These are phyloP conservation scores for Rubia occidens DNA, from an alignment of 305 asterid species.

Conservation along the genomic window DNA sequence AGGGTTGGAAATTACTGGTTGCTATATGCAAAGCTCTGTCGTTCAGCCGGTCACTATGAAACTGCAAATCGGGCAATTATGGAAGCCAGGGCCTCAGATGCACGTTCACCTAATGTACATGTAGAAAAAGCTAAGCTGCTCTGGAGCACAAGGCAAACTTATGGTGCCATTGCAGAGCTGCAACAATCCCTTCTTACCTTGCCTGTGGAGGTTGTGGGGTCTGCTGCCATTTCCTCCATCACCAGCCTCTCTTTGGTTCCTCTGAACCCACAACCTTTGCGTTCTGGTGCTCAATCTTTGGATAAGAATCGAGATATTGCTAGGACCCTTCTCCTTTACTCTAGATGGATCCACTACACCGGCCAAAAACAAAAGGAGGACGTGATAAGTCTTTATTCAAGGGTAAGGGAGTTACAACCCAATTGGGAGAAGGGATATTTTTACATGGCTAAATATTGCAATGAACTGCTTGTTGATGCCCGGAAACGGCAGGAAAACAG, in stretches of 20 bases:
- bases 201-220: conserved; percentile 78
- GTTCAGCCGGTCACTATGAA: conserved; percentile 96
- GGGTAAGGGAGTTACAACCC: conserved; percentile 92
- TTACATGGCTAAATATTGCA: conserved; percentile 90
- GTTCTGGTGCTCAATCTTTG: conserved; percentile 44
- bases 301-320: conserved; percentile 64
- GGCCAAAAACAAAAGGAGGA: conserved; percentile 98
- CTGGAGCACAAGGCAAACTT: conserved; percentile 88
- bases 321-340: conserved; percentile 80
- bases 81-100: conserved; percentile 84
- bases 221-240: conserved; percentile 80
- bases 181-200: conserved; percentile 87
- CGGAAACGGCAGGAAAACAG: conserved; percentile 83
- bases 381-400: conserved; percentile 72
- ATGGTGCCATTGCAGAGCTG: conserved; percentile 96
- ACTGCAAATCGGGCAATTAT: conserved; percentile 88
- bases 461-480: conserved; percentile 92
- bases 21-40: conserved; percentile 95
- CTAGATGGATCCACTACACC: conserved; percentile 94
- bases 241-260: conserved; percentile 83
- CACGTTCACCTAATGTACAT: conserved; percentile 56
- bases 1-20: conserved; percentile 89
- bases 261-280: conserved; percentile 58
- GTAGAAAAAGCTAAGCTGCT: conserved; percentile 97
- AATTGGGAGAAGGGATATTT: conserved; percentile 95